phyloP scores from a whole-genome alignment of 805 yeast species.

The Scheffersomyces lignosus region DNA sequence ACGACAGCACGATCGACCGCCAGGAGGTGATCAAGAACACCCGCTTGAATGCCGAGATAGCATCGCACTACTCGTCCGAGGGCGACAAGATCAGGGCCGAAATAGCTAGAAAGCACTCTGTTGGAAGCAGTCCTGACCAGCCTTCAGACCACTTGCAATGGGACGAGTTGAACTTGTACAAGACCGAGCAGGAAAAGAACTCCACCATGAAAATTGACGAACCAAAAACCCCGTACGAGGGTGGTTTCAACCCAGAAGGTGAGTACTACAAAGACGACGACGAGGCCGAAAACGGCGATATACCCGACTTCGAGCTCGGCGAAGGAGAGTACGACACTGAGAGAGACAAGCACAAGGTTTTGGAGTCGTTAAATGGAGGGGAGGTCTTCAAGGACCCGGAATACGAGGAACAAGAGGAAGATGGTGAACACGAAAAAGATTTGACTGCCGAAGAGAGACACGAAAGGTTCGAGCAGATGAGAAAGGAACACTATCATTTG shows the following conservation, averaged over 20 bases:
- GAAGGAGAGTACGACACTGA: conserved; percentile 48
- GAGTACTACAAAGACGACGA: conserved; percentile 76
- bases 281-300: conserved; percentile 43
- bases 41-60: conserved; percentile 58
- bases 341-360: conserved; percentile 17
- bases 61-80: conserved; percentile 19
- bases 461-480: conserved; percentile 67
- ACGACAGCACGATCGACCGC: conserved; percentile 49
- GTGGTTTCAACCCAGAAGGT: conserved; percentile 79
- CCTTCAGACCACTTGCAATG: conserved; percentile 57
- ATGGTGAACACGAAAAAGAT: conserved; percentile 37
- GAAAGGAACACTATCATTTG: conserved; percentile 76
- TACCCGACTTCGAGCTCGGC: conserved; percentile 57
- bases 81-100: conserved; percentile 51
- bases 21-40: conserved; percentile 81
- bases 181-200: conserved; percentile 68
- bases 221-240: conserved; percentile 94
- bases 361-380: conserved; percentile 41
- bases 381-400: conserved; percentile 33
- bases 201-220: conserved; percentile 86
- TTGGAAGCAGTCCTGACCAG: neutral
- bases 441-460: conserved; percentile 61
- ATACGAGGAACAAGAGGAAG: conserved; percentile 35
- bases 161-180: conserved; percentile 78
- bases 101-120: conserved; percentile 33